Evolutionary conservation across 139 green algal species (phyloP), one percentile per base, ranked within the genome.

Genomic region (Tetraselmis striata): DNA sequence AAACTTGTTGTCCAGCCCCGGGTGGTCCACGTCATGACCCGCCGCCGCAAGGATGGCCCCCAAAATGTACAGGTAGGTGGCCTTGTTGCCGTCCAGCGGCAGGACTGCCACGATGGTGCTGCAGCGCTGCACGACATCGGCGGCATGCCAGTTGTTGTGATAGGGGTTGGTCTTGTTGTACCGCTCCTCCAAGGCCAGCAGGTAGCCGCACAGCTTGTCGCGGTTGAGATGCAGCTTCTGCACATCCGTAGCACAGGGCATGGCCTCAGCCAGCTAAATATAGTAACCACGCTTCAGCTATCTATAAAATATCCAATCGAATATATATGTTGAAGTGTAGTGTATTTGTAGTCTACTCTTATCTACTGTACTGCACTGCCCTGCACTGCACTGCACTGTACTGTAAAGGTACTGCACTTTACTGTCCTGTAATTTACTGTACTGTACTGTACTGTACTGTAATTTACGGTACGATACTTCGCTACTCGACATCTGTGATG

Each of bases 1-100:
- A 81, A 89, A 93, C 74, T 88, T 84, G 79, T 89, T 89, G 82
- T 84, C 90, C 76, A 92, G 59, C 24, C 87, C 87, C 1, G 67
- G 76, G 75, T 91, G 87, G 24, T 81, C 85, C 27, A 80, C 83
- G 74, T 85, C 84, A 30, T 88, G 84, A 18, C 45, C 5, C 11
- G 45, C 45, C 45, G 45, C 45, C 45, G 45, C 45, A 25, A 67
- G 5, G 45, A 67, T 18, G 45, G 45, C 45, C 11, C 45, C 45
- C 45, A 67, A 18, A 18, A 67, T 5, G 45, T 67, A 18, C 11
- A 67, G 45, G 11, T 67, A 18, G 11, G 45, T 67, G 45, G 45
- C 45, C 5, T 18, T 5, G 11, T 18, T 18, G 11, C 45, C 18
- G 45, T 67, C 45, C 45, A 67, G 45, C 45, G 45, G 45, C 18